phyloP scores from a whole-genome alignment of 305 asterid species.

The Fraxinus xanthoxyloides region DNA sequence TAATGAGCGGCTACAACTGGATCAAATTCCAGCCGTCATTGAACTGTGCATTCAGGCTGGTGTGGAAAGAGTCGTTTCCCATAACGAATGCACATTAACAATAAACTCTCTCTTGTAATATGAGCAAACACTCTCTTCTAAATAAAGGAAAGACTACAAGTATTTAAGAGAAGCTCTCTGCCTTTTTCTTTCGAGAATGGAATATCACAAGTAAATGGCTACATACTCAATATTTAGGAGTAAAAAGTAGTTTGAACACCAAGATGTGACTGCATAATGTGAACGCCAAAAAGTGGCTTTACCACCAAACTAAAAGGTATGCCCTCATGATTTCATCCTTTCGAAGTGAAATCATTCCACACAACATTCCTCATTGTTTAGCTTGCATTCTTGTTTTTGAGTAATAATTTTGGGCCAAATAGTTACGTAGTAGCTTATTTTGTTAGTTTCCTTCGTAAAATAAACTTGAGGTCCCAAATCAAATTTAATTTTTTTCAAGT shows the following conservation, averaged over 20 bases:
- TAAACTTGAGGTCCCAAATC: background rate
- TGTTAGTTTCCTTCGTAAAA: background rate
- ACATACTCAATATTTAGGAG: background rate
- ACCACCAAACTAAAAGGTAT: background rate
- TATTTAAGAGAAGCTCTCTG: background rate
- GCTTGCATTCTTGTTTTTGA: no score
- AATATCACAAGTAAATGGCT: background rate
- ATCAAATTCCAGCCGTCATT: conserved; percentile 64
- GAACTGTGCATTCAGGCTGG: conserved; percentile 83
- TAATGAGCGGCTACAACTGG: conserved; percentile 63
- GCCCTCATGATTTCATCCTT: no score
- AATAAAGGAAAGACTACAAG: background rate
- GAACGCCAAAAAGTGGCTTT: background rate
- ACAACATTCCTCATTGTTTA: no score
- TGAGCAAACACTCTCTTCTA: background rate
- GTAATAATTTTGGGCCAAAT: no score
- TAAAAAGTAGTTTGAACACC: background rate
- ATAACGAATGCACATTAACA: background rate
- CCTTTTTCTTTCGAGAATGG: no score
- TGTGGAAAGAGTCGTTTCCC: conserved; percentile 17
- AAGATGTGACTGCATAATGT: background rate
- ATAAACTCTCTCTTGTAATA: background rate
- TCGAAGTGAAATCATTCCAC: no score
- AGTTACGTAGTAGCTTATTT: background rate
- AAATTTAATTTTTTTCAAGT: no score